Evolutionary conservation across 2,329 filamentous ascomycete species (phyloP), one percentile per base, ranked within the genome.

Genomic region (Graphiopsis chlorocephala): DNA sequence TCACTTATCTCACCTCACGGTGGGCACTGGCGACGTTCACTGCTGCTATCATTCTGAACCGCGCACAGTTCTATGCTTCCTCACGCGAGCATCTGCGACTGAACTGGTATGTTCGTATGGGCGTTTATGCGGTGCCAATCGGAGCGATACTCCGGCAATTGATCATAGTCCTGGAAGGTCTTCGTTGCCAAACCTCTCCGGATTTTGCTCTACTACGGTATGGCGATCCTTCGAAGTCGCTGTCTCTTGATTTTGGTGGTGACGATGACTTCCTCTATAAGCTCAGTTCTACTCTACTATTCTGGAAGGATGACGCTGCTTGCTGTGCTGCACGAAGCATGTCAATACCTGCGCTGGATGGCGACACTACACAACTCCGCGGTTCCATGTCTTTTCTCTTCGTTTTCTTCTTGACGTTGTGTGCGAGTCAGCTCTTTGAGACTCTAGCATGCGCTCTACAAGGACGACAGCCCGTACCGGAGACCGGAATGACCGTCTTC

Each of bases 401-500:
- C 89, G 89, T 90, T 10, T 80, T 93, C 10, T 93, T 93, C 71
- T 79, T 89, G 47, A 88, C 86, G 0, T 73, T 90, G 10, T 87
- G 85, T 68, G 78, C 89, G 1, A 93, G 92, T 70, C 92, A 97
- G 74, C 94, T 98, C 70, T 80, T 97, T 23, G 95, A 98, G 77
- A 95, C 92, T 0, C 80, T 98, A 11, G 90, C 90, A 4, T 96
- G 92, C 76, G 92, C 94, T 11, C 84, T 98, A 7, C 92, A 97
- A 76, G 94, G 94, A 33, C 87, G 90, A 2, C 85, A 87, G 2
- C 86, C 92, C 0, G 86, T 90, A 68, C 90, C 91, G 0, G 95
- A 98, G 78, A 96, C 92, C 1, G 93, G 93, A 20, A 97, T 98
- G 91, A 97, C 93, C 0, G 85, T 97, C 2, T 97, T 98, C 72